phyloP scores from a whole-genome alignment of 495 filamentous ascomycete genomes.

The Xylaria nigripes region DNA sequence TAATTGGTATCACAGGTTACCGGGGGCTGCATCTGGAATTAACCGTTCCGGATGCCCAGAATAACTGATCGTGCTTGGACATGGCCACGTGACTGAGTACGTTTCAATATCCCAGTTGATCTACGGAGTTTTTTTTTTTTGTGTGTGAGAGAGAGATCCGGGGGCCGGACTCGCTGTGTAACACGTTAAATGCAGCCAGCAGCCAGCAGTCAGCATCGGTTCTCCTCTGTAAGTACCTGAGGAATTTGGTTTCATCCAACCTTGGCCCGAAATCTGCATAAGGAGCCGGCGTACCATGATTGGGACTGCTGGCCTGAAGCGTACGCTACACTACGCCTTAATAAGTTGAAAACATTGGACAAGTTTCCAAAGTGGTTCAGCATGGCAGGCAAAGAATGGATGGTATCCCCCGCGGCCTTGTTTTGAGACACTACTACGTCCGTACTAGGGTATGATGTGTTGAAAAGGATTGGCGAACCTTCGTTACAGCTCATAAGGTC shows the following conservation, averaged over 20 bases:
- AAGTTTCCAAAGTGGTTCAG: conserved; percentile 39
- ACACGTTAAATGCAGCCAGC: too few species aligned
- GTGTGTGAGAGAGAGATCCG: neutral
- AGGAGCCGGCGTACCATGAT: conserved; percentile 34
- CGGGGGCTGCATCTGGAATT: conserved; percentile 5
- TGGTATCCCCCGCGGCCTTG: conserved; percentile 16
- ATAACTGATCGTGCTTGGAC: neutral
- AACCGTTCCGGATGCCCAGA: neutral
- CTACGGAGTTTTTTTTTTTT: neutral
- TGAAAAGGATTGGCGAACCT: conserved; percentile 16
- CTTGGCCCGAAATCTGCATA: conserved; percentile 36
- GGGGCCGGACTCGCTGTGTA: neutral
- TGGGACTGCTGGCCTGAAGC: conserved; percentile 23
- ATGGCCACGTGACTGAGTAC: conserved; percentile 6
- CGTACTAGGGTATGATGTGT: too few species aligned
- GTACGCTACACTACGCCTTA: neutral
- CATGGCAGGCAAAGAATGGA: conserved; percentile 33
- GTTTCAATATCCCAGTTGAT: conserved; percentile 2
- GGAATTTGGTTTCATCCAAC: conserved; percentile 31
- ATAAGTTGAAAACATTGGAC: conserved; percentile 30
- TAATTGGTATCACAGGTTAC: conserved; percentile 4
- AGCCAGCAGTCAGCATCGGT: too few species aligned
- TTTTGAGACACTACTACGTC: too few species aligned
- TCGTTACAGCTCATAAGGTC: conserved; percentile 37
- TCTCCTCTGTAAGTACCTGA: too few species aligned